Evolutionary conservation across 768 basidiomycete species (phyloP).

Genomic region (Naganishia onofrii): DNA sequence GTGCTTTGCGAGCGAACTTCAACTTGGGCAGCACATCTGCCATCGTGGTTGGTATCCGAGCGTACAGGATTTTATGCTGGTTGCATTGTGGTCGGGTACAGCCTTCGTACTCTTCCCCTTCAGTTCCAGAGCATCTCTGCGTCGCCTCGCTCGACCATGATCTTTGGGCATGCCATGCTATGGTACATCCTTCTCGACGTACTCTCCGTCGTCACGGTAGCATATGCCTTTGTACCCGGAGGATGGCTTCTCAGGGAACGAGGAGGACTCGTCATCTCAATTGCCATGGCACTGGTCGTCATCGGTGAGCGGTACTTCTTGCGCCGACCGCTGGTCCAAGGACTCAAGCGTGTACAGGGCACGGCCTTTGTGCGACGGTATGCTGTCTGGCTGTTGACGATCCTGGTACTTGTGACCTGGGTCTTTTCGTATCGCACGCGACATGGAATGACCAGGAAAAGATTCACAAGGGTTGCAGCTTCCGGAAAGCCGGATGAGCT

Average conservation of each 20-base stretch:
- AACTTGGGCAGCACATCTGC: not conserved
- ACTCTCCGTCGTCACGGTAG: constrained; percentile 75
- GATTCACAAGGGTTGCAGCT: constrained; percentile 27
- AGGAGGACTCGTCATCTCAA: constrained; percentile 61
- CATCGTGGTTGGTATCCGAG: constrained; percentile 46
- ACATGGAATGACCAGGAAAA: not conserved
- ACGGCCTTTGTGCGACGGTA: not conserved
- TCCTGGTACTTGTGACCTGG: not conserved
- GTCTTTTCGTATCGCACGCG: not conserved
- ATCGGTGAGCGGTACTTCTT: not conserved
- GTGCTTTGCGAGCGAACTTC: constrained; percentile 1
- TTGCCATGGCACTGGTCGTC: not conserved
- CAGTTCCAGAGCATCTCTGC: constrained; percentile 59
- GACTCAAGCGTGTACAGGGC: not conserved
- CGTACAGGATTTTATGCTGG: constrained; percentile 72
- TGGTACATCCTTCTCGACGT: constrained; percentile 65
- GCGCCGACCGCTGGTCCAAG: not conserved
- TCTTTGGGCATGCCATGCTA: constrained; percentile 62
- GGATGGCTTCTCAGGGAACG: constrained; percentile 72
- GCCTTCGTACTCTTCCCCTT: constrained; percentile 54
- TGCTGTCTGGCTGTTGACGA: not conserved
- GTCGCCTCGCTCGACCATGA: constrained; percentile 53
- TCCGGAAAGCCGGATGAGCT: constrained; percentile 40
- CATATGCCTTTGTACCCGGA: constrained; percentile 85
- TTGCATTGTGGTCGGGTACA: constrained; percentile 54